Percentiles rank a stretch among this genome's conserved stretches.
phyloP scores from a whole-genome alignment of 23 red algal species.

The Gracilaria vermiculophylla region DNA sequence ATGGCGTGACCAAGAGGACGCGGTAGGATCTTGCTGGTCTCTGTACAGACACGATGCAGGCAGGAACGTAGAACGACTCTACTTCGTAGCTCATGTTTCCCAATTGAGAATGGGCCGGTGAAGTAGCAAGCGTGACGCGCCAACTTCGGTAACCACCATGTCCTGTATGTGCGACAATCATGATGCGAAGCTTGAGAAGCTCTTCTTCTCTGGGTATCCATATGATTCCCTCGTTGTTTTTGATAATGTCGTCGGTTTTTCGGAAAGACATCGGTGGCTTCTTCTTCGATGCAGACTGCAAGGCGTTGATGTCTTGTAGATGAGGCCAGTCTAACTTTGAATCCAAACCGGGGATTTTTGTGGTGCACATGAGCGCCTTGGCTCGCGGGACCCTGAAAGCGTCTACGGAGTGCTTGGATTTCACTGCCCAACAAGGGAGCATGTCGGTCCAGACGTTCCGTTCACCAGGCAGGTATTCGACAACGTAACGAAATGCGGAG shows the following conservation, averaged over 20 bases:
- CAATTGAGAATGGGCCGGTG: slow-evolving; percentile 15
- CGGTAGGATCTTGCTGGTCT: neutral
- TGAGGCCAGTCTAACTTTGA: neutral
- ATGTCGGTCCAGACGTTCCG: slow-evolving; percentile 20
- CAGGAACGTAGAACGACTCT: slow-evolving; percentile 33
- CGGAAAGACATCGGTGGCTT: neutral
- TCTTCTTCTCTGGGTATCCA: slow-evolving; percentile 33
- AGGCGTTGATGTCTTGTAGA: neutral
- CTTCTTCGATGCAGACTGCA: neutral
- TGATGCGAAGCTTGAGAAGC: slow-evolving; percentile 10
- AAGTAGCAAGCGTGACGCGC: neutral
- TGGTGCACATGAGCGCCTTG: neutral
- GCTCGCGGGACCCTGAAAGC: neutral
- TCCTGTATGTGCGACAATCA: slow-evolving; percentile 39
- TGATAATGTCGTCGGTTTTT: neutral
- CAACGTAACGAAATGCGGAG: neutral
- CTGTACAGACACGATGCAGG: slow-evolving; percentile 11
- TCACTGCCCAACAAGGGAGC: too few species aligned
- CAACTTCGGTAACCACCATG: slow-evolving; percentile 32
- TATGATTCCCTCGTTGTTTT: neutral
- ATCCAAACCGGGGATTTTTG: neutral
- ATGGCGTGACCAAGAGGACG: slow-evolving; percentile 13
- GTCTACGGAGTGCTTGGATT: too few species aligned
- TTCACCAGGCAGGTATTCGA: slow-evolving; percentile 1
- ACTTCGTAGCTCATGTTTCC: slow-evolving; percentile 7